Evolutionary conservation across 2,329 filamentous ascomycete species (phyloP).

Genomic region (Pyrenochaeta sp.): DNA sequence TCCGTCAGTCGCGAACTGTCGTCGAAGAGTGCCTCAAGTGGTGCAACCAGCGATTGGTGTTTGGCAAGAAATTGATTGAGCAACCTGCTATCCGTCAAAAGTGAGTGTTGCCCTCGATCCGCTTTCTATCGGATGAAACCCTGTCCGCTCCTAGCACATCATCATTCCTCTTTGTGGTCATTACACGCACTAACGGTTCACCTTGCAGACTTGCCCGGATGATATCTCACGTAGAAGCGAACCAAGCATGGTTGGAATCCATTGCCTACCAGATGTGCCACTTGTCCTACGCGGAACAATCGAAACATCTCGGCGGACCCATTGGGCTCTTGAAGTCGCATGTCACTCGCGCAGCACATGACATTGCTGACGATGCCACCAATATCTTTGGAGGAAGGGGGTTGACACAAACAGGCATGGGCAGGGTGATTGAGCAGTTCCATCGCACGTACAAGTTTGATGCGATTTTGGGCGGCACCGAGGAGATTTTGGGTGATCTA

Average conservation of each 20-base stretch:
- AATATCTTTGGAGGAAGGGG: slow-evolving; percentile 88
- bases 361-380: slow-evolving; percentile 82
- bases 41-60: slow-evolving; percentile 86
- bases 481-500: slow-evolving; percentile 82
- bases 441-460: slow-evolving; percentile 81
- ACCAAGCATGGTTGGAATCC: slow-evolving; percentile 84
- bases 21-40: slow-evolving; percentile 89
- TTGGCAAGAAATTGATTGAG: slow-evolving; percentile 81
- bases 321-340: slow-evolving; percentile 85
- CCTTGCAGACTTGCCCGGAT: slow-evolving; percentile 75
- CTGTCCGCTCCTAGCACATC: background rate
- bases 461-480: slow-evolving; percentile 75
- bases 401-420: slow-evolving; percentile 84
- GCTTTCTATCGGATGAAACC: background rate
- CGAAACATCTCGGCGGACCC: slow-evolving; percentile 77
- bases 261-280: slow-evolving; percentile 89
- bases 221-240: slow-evolving; percentile 82
- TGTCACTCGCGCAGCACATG: slow-evolving; percentile 78
- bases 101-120: slow-evolving; percentile 51
- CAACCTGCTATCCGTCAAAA: slow-evolving; percentile 85
- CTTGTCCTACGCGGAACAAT: slow-evolving; percentile 81
- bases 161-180: background rate
- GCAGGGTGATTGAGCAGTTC: slow-evolving; percentile 82
- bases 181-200: slow-evolving; percentile 3
- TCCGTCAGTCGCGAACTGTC: slow-evolving; percentile 72